These are phyloP conservation scores for Mycosphaerella sp. DNA, from an alignment of 2,329 filamentous ascomycete species.

Conservation along the genomic window DNA sequence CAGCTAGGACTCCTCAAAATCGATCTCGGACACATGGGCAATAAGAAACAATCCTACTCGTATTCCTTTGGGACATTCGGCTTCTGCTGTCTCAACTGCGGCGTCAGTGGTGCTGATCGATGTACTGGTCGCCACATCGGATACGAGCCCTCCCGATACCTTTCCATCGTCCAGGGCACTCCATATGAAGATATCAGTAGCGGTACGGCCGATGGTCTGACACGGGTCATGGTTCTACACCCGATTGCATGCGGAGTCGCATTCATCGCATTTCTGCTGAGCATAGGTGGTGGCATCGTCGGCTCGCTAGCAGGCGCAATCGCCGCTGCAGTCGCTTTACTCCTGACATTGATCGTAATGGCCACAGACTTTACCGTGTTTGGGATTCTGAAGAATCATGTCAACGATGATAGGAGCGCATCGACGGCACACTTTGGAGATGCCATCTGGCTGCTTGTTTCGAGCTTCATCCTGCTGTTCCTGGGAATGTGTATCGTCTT, in stretches of 20 bases:
- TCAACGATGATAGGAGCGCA: slow-evolving; percentile 43
- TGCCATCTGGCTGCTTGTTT: slow-evolving; percentile 56
- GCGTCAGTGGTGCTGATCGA: slow-evolving; percentile 30
- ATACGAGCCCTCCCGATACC: slow-evolving; percentile 49
- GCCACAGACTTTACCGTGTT: slow-evolving; percentile 54
- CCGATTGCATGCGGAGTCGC: slow-evolving; percentile 52
- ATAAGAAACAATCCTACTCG: slow-evolving; percentile 30
- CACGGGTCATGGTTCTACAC: slow-evolving; percentile 54
- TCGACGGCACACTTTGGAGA: slow-evolving; percentile 47
- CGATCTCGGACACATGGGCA: slow-evolving; percentile 37
- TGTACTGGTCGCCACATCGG: slow-evolving; percentile 49
- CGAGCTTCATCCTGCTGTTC: slow-evolving; percentile 49
- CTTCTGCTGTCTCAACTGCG: slow-evolving; percentile 43
- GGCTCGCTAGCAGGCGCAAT: slow-evolving; percentile 49
- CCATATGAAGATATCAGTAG: slow-evolving; percentile 41
- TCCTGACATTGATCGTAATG: slow-evolving; percentile 45
- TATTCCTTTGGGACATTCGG: slow-evolving; percentile 57
- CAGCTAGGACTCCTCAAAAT: slow-evolving; percentile 51
- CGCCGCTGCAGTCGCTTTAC: slow-evolving; percentile 46
- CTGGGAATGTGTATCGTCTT: slow-evolving; percentile 53
- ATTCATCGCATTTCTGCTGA: slow-evolving; percentile 55
- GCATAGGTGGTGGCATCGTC: slow-evolving; percentile 46
- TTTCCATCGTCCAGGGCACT: slow-evolving; percentile 37
- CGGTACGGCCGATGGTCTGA: slow-evolving; percentile 32
- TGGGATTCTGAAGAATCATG: slow-evolving; percentile 46